A percentile compares a stretch with the other conserved stretches of the same genome.
Evolutionary conservation across 352 stramenopile species (phyloP).

Genomic region (Phytopythium aichiense): DNA sequence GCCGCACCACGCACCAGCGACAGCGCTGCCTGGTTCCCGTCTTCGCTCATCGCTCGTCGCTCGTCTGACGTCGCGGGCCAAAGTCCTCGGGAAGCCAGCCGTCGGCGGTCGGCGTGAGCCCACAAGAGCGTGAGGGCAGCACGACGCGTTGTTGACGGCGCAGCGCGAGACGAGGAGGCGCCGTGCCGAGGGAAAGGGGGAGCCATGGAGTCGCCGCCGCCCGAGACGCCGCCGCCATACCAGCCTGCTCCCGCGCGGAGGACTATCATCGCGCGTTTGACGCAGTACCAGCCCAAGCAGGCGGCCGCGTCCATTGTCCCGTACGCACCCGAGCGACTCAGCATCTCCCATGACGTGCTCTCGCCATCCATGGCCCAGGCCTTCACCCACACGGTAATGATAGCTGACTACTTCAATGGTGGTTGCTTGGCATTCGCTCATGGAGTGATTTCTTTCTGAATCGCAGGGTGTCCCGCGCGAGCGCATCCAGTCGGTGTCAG

Average conservation of each 20-base stretch:
- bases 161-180: neutral
- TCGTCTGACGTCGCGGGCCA: neutral
- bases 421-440: neutral
- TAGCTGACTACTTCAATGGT: no score
- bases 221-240: neutral
- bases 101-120: no score
- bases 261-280: slow-evolving; percentile 49
- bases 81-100: no score
- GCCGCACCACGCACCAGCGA: no score
- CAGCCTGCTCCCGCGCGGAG: slow-evolving; percentile 16
- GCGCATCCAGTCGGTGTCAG: slow-evolving; percentile 5
- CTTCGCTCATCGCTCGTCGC: neutral
- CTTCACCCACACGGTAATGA: slow-evolving; percentile 31
- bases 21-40: neutral
- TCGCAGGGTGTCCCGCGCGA: neutral
- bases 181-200: neutral
- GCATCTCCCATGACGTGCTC: slow-evolving; percentile 49
- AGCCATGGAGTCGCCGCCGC: neutral
- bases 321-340: slow-evolving; percentile 59
- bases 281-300: slow-evolving; percentile 29
- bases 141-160: neutral
- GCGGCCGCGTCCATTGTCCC: slow-evolving; percentile 52
- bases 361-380: slow-evolving; percentile 42
- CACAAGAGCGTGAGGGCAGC: neutral
- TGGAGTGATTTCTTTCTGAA: neutral